A percentile compares a stretch with the other conserved stretches of the same genome.
Evolutionary conservation across 176 grass and related monocot genomes (phyloP).

Genomic region (Cenchrus fungigraminus): DNA sequence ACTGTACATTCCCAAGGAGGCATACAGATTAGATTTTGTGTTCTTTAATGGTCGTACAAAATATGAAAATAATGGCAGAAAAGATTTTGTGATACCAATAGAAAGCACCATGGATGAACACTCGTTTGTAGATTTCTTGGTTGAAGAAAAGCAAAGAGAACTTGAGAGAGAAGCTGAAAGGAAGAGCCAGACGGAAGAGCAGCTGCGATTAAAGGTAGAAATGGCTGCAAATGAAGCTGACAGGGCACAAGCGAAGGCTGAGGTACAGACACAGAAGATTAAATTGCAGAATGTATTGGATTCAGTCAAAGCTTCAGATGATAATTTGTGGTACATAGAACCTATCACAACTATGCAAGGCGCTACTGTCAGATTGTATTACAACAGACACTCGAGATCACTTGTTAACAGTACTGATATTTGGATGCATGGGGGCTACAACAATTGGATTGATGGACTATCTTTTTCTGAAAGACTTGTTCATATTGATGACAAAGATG

Average conservation of each 20-base stretch:
- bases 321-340: constrained; percentile 78
- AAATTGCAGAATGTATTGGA: constrained; percentile 46
- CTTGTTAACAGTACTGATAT: constrained; percentile 67
- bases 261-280: constrained; percentile 61
- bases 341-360: constrained; percentile 48
- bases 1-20: constrained; percentile 78
- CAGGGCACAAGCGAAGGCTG: constrained; percentile 63
- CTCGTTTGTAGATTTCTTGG: constrained; percentile 72
- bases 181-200: constrained; percentile 57
- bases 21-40: constrained; percentile 88
- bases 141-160: constrained; percentile 70
- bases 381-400: constrained; percentile 59
- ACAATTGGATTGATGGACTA: constrained; percentile 83
- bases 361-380: constrained; percentile 63
- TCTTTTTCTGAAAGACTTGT: constrained; percentile 67
- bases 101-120: constrained; percentile 77
- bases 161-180: constrained; percentile 83
- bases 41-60: constrained; percentile 70
- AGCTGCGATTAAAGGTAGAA: constrained; percentile 55
- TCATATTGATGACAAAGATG: constrained; percentile 48
- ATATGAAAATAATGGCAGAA: constrained; percentile 82
- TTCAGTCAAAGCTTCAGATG: constrained; percentile 40
- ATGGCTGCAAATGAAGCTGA: constrained; percentile 55
- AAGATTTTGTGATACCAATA: constrained; percentile 71
- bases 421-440: constrained; percentile 91